phyloP scores from a whole-genome alignment of 176 grass and related monocot species.

The Eremochloa ophiuroides region DNA sequence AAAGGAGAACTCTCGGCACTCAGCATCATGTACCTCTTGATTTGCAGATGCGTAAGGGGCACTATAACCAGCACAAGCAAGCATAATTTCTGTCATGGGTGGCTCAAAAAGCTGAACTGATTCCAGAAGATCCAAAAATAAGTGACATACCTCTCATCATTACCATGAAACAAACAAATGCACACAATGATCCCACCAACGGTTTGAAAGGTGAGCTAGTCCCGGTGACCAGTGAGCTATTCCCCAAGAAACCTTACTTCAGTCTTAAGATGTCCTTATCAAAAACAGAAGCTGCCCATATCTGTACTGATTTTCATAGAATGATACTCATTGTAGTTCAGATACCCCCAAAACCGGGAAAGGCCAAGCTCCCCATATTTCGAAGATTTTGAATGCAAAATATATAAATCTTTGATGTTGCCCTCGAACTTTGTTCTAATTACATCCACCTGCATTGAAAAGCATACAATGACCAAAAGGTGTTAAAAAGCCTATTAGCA shows the following conservation, averaged over 20 bases:
- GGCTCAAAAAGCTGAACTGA: background rate
- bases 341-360: constrained; percentile 77
- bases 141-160: background rate
- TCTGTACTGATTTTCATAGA: constrained; percentile 35
- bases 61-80: constrained; percentile 1
- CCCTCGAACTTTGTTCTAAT: constrained; percentile 56
- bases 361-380: constrained; percentile 73
- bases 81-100: background rate
- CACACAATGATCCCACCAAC: background rate
- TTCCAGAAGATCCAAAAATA: constrained; percentile 14
- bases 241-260: background rate
- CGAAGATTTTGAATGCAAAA: constrained; percentile 64
- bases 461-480: constrained; percentile 11
- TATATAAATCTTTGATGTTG: constrained; percentile 65
- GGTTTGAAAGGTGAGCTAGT: background rate
- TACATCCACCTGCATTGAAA: constrained; percentile 51
- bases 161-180: background rate
- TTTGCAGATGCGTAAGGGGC: background rate
- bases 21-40: background rate
- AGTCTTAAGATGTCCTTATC: background rate
- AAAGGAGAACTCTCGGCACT: background rate
- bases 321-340: constrained; percentile 92
- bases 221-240: background rate
- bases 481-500: background rate
- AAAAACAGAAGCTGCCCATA: constrained; percentile 41